Conservation (phyloP, 345 rosid genomes). For the rapeseed (Brassica napus) region Da-Ae NC_063437.1:8817001-8817500, state of each 20-base stretch:
- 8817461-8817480: too few species aligned
- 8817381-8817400: neutral
- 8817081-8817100: neutral
- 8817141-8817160: neutral
- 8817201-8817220: neutral
- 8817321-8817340: too few species aligned
- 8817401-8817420: too few species aligned
- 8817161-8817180: neutral
- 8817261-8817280: too few species aligned
- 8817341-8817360: too few species aligned
- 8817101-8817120: neutral
- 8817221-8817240: neutral
- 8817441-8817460: neutral
- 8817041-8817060: neutral
- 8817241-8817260: neutral
- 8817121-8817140: neutral
- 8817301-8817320: too few species aligned
- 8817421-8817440: too few species aligned
- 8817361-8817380: too few species aligned
- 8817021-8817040: neutral
- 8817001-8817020: neutral
- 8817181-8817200: neutral
- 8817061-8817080: neutral
- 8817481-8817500: too few species aligned
- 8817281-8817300: too few species aligned